phyloP scores from a whole-genome alignment of 768 basidiomycete genomes.

The Sporobolomyces pararoseus region DNA sequence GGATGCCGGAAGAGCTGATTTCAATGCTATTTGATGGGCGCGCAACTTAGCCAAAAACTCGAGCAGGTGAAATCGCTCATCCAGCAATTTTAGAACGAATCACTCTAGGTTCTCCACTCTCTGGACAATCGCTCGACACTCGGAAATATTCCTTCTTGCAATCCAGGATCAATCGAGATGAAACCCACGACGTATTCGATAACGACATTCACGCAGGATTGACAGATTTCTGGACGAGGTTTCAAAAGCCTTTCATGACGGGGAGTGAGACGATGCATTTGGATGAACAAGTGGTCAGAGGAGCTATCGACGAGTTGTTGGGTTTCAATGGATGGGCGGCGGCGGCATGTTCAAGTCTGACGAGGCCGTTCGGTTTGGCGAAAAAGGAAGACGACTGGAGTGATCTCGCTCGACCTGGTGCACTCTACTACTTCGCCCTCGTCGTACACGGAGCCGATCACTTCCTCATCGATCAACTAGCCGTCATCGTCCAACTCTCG shows the following conservation, averaged over 20 bases:
- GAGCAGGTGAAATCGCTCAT: conserved; percentile 46
- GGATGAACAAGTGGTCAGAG: conserved; percentile 84
- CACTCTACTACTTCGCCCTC: conserved; percentile 89
- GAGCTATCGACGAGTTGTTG: conserved; percentile 87
- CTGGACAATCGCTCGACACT: conserved; percentile 78
- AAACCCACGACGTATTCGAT: conserved; percentile 67
- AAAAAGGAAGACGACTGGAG: conserved; percentile 75
- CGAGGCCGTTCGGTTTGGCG: conserved; percentile 91
- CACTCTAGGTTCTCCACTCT: conserved; percentile 51
- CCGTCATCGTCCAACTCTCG: conserved; percentile 93
- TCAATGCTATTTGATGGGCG: no score
- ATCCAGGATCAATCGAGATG: conserved; percentile 79
- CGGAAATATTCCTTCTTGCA: conserved; percentile 85
- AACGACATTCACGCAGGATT: conserved; percentile 71
- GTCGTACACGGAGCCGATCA: conserved; percentile 98
- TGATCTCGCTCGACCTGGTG: conserved; percentile 75
- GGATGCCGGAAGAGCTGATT: no score
- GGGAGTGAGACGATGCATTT: conserved; percentile 77
- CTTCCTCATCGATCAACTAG: conserved; percentile 96
- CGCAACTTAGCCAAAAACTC: conserved; percentile 43
- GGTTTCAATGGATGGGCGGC: conserved; percentile 98
- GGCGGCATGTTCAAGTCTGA: conserved; percentile 85
- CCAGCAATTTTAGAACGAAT: conserved; percentile 60
- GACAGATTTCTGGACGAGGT: conserved; percentile 84
- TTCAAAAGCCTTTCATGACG: conserved; percentile 83